Conservation (phyloP, 495 filamentous ascomycete species). For the Wilcoxina mikolae region DNA sequence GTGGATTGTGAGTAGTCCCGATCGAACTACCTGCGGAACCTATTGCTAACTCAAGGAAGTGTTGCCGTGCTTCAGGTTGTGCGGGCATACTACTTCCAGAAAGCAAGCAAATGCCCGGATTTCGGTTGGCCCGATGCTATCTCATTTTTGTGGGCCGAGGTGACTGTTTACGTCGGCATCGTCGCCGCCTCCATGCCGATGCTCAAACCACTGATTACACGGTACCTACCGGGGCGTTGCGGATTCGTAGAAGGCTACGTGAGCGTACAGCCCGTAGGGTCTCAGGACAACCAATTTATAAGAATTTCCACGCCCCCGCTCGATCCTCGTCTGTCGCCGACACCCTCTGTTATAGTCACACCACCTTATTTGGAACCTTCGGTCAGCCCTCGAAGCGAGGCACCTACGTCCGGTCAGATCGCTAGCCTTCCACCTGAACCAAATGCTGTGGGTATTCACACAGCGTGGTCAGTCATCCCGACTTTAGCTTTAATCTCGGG, state of each 20-base stretch:
- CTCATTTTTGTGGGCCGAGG: constrained; percentile 81
- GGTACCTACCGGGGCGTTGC: constrained; percentile 48
- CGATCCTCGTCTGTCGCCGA: not conserved
- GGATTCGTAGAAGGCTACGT: not conserved
- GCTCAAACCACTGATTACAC: constrained; percentile 68
- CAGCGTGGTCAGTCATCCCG: not conserved
- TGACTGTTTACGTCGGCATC: constrained; percentile 81
- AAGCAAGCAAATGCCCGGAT: constrained; percentile 36
- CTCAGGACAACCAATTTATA: not conserved
- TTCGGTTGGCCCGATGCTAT: constrained; percentile 54
- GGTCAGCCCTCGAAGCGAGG: too few relatives aligned
- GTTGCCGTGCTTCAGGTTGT: constrained; percentile 79
- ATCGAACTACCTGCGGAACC: not conserved
- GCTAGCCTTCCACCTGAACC: not conserved
- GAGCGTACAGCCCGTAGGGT: not conserved
- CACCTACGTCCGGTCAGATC: too few relatives aligned
- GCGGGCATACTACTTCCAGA: constrained; percentile 75
- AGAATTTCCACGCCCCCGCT: not conserved
- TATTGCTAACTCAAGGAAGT: constrained; percentile 7
- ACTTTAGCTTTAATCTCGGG: not conserved
- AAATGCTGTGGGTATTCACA: not conserved
- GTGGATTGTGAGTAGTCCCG: constrained; percentile 20
- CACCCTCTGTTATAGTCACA: too few relatives aligned
- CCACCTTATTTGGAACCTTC: too few relatives aligned
- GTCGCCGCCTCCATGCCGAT: constrained; percentile 80